Evolutionary conservation across 1,139 yeast species (phyloP), one percentile per base, ranked within the genome.

Genomic region (Magnusiomyces magnusii): DNA sequence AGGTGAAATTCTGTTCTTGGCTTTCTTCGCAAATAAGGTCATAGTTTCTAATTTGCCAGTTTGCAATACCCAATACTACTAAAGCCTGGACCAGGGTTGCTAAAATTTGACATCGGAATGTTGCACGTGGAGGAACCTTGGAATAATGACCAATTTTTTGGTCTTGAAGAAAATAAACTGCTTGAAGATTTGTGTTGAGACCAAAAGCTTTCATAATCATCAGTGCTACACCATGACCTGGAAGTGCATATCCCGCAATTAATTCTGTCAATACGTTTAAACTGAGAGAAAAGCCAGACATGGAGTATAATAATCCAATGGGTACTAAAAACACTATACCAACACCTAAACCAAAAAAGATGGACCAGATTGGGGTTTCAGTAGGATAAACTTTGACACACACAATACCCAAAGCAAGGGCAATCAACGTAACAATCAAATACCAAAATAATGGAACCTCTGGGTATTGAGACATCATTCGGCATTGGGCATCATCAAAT

Each of bases 391-490:
- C 62, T 47, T 60, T 61, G 21, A 64, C 59, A 80, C 76, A 28
- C 79, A 80, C 64, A 39, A 83, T 76, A 3, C 81, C 85, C 58
- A 81, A 72, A 5, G 74, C 76, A 5, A 83, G 66, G 1, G 87
- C 77, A 24, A 78, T 63, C n/a, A 80, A 62, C 59, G 84, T 70
- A 21, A 84, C 76, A 15, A 73, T 58, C 27, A 80, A 63, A 64
- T 79, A 84, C 78, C 82, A 81, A 80, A 81, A 80, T 61, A 83
- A 85, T 13, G 88, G 88, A 23, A 83, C 87, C 65, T 84, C 89
- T 47, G 75, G 76, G 68, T 82, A 82, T 24, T 72, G 71, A 31
- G 75, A 63, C 84, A 83, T 82, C 80, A 82, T 79, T 57, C 76
- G 74, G 52, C 81, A 76, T 63, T 83, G 85, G 0, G 86, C 81